Evolutionary conservation across 495 filamentous ascomycete species (phyloP), one percentile per base, ranked within the genome.

Genomic region (Penicillium tannophilum): DNA sequence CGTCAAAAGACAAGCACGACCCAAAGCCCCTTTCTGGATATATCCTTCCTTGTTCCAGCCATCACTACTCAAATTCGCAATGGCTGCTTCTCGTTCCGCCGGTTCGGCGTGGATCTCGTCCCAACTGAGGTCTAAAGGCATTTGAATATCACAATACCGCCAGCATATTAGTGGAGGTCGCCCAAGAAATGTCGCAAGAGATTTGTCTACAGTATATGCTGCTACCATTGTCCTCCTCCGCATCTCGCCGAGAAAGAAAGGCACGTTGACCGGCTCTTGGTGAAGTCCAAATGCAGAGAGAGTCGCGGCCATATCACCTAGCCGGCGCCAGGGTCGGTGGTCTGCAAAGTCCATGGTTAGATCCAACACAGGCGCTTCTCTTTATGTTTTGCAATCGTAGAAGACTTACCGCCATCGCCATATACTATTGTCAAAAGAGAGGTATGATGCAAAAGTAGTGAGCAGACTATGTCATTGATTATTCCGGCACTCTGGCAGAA

Each of bases 221-320:
- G 67, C 65, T 14, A 77, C 70, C 65, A 85, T 82, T 6, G 79
- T 59, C 20, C 75, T 72, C 59, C 79, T 77, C 4, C 77, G 75
- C 14, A 79, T 58, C 54, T 82, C 77, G 17, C 56, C 55, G 14
- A 82, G 67, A 57, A 81, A 80, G 52, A 82, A 79, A 1, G 80
- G 78, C 4, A 68, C 66, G 5, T 56, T 14, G 17, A 62, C 63
- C 16, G 68, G 71, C 41, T 76, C 71, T 61, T 80, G 78, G 59
- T 86, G 84, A 10, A 85, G 74, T 23, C 83, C 82, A 3, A 84
- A 65, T 14, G 82, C 79, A 17, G 79, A 78, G n/a, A 80, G 52
- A 6, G 63, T 39, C 0, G 66, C 63, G 0, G 65, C 52, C n/a
- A 74, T 17, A 0, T 74, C 69, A 5, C 71, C 69, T 6, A 69